These are phyloP conservation scores for Entelexis paramagnoliae DNA, from an alignment of 1,139 yeast genomes.

Conservation along the genomic window DNA sequence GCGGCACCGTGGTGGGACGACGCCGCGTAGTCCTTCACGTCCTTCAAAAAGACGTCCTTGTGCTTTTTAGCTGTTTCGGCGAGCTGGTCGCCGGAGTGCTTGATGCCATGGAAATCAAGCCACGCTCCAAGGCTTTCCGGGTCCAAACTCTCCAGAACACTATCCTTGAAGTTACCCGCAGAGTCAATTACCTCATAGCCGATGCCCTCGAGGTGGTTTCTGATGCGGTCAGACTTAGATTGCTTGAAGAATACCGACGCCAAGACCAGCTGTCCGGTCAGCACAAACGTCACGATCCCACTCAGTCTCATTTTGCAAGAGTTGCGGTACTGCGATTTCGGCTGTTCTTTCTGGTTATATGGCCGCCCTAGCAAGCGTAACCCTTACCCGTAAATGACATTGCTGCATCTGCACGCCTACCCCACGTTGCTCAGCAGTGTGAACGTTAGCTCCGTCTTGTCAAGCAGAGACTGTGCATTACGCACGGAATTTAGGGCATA, in stretches of 20 bases:
- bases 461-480: background rate
- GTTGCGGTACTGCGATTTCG: background rate
- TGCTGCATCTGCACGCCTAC: slow-evolving; percentile 2
- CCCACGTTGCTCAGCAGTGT: background rate
- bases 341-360: background rate
- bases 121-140: slow-evolving; percentile 40
- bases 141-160: slow-evolving; percentile 42
- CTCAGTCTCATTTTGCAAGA: background rate
- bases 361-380: background rate
- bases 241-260: slow-evolving; percentile 21
- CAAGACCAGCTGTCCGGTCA: slow-evolving; percentile 5
- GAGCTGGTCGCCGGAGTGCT: slow-evolving; percentile 35
- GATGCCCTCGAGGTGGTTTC: slow-evolving; percentile 38
- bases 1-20: slow-evolving; percentile 24
- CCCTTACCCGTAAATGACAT: background rate
- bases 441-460: background rate
- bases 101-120: slow-evolving; percentile 39
- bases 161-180: slow-evolving; percentile 39
- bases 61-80: slow-evolving; percentile 35
- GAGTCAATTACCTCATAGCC: slow-evolving; percentile 36
- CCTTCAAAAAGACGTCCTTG: slow-evolving; percentile 26
- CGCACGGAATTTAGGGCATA: background rate
- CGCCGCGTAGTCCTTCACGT: slow-evolving; percentile 21
- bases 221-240: slow-evolving; percentile 34
- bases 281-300: background rate